Base-by-base conservation (phyloP, 2,329 filamentous ascomycete genomes). In the Monosporascus ibericus region DNA sequence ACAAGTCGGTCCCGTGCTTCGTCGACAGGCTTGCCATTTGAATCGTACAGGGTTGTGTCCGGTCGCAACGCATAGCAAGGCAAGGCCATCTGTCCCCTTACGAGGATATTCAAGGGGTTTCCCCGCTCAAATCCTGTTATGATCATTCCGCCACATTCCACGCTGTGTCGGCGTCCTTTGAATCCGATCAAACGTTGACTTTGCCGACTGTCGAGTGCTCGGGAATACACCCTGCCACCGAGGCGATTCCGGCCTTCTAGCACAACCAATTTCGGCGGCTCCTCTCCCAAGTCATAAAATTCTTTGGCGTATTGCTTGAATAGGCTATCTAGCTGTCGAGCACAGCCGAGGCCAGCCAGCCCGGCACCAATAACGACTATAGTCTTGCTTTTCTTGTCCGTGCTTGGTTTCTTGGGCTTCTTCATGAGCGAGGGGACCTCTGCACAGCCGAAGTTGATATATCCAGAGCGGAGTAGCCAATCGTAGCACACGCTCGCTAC, bases 81-180 rank as follows among this genome's bases (percentile, higher is more conserved):
- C 20, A 99, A 79, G 25, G 87, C 88, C 48, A 99, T 79, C 70
- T 99, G 95, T 17, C 90, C 92, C 59, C 94, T 86, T 52, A 99
- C 85, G 54, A 99, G 84, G 48, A 92, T 83, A 66, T 96, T 95
- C 61, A 99, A 74, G 5, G 94, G 94, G 62, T 99, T 99, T 18
- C 95, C 95, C 59, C 90, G 84, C 60, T 97, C 91, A 67, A 97
- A 99, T 0, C 94, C 94, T 36, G 95, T 96, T 55, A 99, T 91
- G 55, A 99, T 97, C 78, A 99, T 96, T 51, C 92, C 94, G 27
- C 94, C 94, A 85, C 96, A 95, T 68, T 99, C 94, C 34, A 90
- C 94, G 20, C 92, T 97, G 64, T 87, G 87, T 48, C 83, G 75
- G 55, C 77, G 80, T 8, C 75, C 78, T 72, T 80, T 68, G 78